phyloP scores from a whole-genome alignment of 495 filamentous ascomycete genomes.

The Trichoderma virens region DNA sequence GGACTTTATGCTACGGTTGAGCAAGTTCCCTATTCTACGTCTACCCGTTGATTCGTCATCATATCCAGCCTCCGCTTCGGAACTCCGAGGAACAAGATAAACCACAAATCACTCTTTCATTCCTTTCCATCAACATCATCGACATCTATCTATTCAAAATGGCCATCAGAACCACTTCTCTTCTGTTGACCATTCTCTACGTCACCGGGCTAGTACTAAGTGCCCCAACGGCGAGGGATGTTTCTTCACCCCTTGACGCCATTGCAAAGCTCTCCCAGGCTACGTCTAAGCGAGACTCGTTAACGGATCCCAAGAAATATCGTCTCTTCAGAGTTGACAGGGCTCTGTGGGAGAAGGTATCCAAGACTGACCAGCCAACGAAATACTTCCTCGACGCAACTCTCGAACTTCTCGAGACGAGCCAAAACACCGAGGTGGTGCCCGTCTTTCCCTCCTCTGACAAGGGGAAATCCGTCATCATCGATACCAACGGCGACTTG shows the following conservation, averaged over 20 bases:
- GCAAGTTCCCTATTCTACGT: not conserved
- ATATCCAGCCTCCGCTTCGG: too few relatives aligned
- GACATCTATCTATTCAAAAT: not conserved
- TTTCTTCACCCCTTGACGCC: not conserved
- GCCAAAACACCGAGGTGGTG: not conserved
- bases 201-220: not conserved
- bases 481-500: not conserved
- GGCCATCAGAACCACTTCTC: not conserved
- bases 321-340: slow-evolving; percentile 3
- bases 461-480: not conserved
- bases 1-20: not conserved
- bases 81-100: not conserved
- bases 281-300: not conserved
- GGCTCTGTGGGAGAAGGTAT: not conserved
- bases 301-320: not conserved
- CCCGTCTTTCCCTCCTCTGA: not conserved
- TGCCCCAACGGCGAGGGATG: not conserved
- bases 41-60: not conserved
- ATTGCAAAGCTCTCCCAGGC: not conserved
- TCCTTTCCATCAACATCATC: not conserved
- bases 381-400: slow-evolving; percentile 4
- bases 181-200: not conserved
- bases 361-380: not conserved
- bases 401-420: not conserved
- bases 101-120: not conserved